phyloP scores from a whole-genome alignment of 2,329 filamentous ascomycete genomes.

The Fusarium praegraminearum region DNA sequence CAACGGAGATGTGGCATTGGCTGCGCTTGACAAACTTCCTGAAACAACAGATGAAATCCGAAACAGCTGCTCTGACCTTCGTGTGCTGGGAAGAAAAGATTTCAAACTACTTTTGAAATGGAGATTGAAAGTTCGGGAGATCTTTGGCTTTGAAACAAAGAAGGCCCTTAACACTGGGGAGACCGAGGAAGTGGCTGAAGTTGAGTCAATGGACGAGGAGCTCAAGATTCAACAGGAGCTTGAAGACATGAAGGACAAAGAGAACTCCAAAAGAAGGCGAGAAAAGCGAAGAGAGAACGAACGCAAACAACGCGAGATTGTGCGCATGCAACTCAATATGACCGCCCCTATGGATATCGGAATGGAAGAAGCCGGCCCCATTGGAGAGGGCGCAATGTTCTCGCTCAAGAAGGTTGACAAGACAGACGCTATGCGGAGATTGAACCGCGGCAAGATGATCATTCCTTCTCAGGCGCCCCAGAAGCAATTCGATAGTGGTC shows the following conservation, averaged over 20 bases:
- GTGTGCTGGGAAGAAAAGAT: constrained; percentile 91
- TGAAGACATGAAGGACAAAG: constrained; percentile 83
- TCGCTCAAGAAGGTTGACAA: constrained; percentile 85
- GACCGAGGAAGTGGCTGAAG: constrained; percentile 79
- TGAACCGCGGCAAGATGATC: constrained; percentile 80
- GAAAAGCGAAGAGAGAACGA: constrained; percentile 91
- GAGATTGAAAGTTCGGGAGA: constrained; percentile 88
- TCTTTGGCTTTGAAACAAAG: constrained; percentile 87
- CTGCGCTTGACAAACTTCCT: constrained; percentile 85
- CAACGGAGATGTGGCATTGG: constrained; percentile 86
- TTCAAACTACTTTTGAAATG: constrained; percentile 91
- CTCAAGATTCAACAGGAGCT: constrained; percentile 89
- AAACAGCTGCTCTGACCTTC: constrained; percentile 83
- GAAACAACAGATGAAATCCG: constrained; percentile 88
- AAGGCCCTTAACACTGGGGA: constrained; percentile 64
- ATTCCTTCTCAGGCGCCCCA: constrained; percentile 68
- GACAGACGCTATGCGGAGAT: constrained; percentile 73
- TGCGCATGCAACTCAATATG: constrained; percentile 99
- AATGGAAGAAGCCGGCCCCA: constrained; percentile 83
- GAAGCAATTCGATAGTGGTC: constrained; percentile 71
- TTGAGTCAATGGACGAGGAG: constrained; percentile 95
- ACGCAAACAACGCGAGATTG: constrained; percentile 90
- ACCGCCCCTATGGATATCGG: constrained; percentile 95
- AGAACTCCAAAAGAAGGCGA: constrained; percentile 80
- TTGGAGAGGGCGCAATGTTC: constrained; percentile 87